Conservation (phyloP, 257 asterid genomes). For the Striga asiatica region DNA sequence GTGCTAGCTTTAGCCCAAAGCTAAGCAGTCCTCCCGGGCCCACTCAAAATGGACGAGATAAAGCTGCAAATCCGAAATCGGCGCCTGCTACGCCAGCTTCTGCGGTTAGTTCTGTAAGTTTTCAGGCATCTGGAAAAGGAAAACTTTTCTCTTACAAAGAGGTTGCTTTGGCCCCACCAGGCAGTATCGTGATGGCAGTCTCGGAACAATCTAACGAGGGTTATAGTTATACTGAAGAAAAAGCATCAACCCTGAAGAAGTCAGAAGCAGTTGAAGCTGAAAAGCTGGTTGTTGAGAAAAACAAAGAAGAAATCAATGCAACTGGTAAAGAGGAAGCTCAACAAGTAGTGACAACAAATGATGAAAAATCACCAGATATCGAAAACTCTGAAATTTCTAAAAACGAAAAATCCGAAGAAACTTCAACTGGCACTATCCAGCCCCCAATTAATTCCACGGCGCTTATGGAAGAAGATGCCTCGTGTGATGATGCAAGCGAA, state of each 20-base stretch:
- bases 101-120: slow-evolving; percentile 41
- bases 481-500: slow-evolving; percentile 13
- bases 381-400: slow-evolving; percentile 5
- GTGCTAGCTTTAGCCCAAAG: slow-evolving; percentile 46
- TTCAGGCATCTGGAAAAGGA: slow-evolving; percentile 70
- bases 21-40: slow-evolving; percentile 20
- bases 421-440: too few species aligned
- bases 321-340: slow-evolving; percentile 24
- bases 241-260: slow-evolving; percentile 20
- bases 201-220: slow-evolving; percentile 38
- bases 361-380: slow-evolving; percentile 20
- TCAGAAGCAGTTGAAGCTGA: slow-evolving; percentile 22
- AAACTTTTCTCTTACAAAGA: slow-evolving; percentile 81
- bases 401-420: slow-evolving; percentile 17
- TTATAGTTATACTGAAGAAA: slow-evolving; percentile 29
- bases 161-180: slow-evolving; percentile 91
- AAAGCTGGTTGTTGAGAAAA: slow-evolving; percentile 8
- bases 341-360: slow-evolving; percentile 9
- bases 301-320: slow-evolving; percentile 18
- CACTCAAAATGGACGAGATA: slow-evolving; percentile 25
- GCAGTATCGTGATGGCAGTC: slow-evolving; percentile 67
- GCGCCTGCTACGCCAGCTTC: slow-evolving; percentile 53
- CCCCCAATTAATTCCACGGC: too few species aligned
- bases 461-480: too few species aligned
- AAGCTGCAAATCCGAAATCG: slow-evolving; percentile 29